Evolutionary conservation across 169 alveolate genomes (phyloP), one percentile per base, ranked within the genome.

Genomic region (Eimeria zaria): DNA sequence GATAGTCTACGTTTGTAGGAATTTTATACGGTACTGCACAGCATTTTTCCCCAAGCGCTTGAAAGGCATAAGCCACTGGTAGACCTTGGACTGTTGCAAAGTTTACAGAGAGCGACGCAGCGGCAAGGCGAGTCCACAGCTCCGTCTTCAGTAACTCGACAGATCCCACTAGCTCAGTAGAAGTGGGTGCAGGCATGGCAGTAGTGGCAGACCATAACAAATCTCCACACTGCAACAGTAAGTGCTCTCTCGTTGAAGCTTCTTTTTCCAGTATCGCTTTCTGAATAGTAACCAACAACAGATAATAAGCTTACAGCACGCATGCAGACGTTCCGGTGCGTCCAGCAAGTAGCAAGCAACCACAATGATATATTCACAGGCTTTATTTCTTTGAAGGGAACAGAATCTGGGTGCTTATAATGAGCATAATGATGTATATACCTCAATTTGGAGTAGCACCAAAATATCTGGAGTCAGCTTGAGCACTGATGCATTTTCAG

Each of bases 371-470:
- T 16, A 48, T 8, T 33, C n/a, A 14, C 12, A 30, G 48, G 48
- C n/a, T 14, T 71, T 24, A 18, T 39, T 73, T 30, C 36, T 39
- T 14, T 44, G 33, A 16, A 39, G 6, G 83, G 3, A 6, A 73
- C 83, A 33, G 16, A 39, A 20, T 33, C 83, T 73, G 83, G 51
- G 12, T 73, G 51, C 12, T 73, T 53, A 30, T 36, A 39, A 48
- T 16, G 78, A 27, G 41, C 24, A 55, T 16, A 60, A 58, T 84
- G 76, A 33, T 12, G 41, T 58, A 6, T 53, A 3, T 30, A 87
- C 94, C 94, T 87, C 94, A 18, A 87, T 60, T 64, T 87, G 94
- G 55, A 87, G 94, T 51, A 87, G 94, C 67, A 64, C 94, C 94
- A 41, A 44, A 64, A 87, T 64, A 30, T 87, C 94, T 44, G 94